Evolutionary conservation across 2,329 filamentous ascomycete genomes (phyloP), one percentile per base, ranked within the genome.

Genomic region (Tolypocladium tropicale): DNA sequence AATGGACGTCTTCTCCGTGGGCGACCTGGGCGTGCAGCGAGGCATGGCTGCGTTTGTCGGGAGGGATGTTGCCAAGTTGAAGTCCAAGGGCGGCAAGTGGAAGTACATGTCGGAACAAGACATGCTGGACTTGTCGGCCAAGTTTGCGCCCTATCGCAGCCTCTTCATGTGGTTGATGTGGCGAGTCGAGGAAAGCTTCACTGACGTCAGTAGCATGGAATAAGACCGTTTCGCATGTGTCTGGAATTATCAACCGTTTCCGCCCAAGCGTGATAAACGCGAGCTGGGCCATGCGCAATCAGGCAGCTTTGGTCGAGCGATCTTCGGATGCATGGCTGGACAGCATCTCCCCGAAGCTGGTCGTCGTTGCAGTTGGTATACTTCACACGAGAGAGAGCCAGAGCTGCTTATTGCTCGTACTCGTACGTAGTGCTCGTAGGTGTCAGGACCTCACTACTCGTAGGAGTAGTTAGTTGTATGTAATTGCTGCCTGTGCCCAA

Each of bases 91-190:
- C 34, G 89, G 89, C 49, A 97, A 97, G 75, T 97, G 91, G 87
- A 97, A 97, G 76, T 99, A 97, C 70, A 96, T 97, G 91, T 82
- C 80, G 37, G 94, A 97, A 74, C 82, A 84, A 68, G 94, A 97
- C 58, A 97, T 99, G 94, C 69, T 87, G 58, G 88, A 91, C 61
- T 78, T 90, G 61, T 85, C 90, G 14, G 88, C 86, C 56, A 83
- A 78, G 67, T 99, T 95, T 70, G 80, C 81, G 57, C 94, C 93
- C 4, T 97, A 95, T 72, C 86, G 92, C 67, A 94, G 87, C 64
- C 69, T 96, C 48, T 96, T 96, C 66, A 96, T 96, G 92, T 96
- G 92, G 92, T 95, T 95, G 69, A 95, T 96, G 89, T 96, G 93
- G 92, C 78, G 87, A 57, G 84, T 93, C 12, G 88, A 87, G 67